Evolutionary conservation across 345 rosid species (phyloP), one percentile per base, ranked within the genome.

Genomic region (Syzygium oleosum): DNA sequence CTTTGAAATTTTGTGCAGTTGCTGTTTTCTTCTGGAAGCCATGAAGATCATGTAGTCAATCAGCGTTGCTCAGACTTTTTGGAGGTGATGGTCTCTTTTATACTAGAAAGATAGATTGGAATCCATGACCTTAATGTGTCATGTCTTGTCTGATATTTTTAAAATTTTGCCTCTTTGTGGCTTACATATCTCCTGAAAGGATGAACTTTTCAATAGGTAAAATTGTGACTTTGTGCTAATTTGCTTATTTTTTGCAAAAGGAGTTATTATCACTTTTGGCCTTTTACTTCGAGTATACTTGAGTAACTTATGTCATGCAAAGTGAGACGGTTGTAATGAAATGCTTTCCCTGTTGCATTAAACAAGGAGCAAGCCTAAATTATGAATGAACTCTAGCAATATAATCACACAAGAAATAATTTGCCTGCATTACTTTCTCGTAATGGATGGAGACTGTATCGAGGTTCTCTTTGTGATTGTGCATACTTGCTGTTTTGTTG

Each of bases 41-140:
- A 51, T 88, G 96, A 87, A 85, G 95, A 91, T 88, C 87, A 83
- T 86, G 93, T 91, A 41, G 88, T 84, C 54, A 91, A 88, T 86
- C 91, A 85, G 78, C 95, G 93, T 88, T 92, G 52, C 89, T 51
- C 91, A 87, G 99, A 96, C 90, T 92, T 94, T 87, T 89, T 98
- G 86, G 99, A 96, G 96, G 99, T 94, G 88, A 89, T 90, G 87
- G 88, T 23, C 88, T 88, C 85, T 87, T 84, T 84, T 73, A 19
- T 65, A 85, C 49, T 25, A 19, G 65, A 31, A 52, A 84, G 59
- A 84, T 84, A 84, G 38, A 52, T 49, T 38, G 83, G 49, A 38
- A 25, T 73, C 83, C 80, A 9, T 73, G 80, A 73, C 80, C 51
- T 68, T 54, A 54, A 52, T 11, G 68, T 38, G 65, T 85, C 41